Conservation (phyloP, 306 rosid species). For the Albizia julibrissin region DNA sequence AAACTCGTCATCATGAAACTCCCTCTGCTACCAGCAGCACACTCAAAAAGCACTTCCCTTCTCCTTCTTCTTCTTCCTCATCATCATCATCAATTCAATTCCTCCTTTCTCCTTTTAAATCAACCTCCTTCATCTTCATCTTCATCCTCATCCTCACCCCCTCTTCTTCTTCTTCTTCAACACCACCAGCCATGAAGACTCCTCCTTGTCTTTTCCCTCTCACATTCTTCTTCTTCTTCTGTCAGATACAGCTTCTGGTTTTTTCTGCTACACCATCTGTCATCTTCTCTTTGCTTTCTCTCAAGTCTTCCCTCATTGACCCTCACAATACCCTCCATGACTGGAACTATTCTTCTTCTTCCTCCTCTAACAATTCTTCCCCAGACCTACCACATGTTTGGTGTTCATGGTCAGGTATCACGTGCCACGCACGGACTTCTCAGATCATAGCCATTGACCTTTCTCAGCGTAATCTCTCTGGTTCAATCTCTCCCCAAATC, state of each 20-base stretch:
- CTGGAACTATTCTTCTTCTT: conserved; percentile 47
- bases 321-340: conserved; percentile 67
- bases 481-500: conserved; percentile 64
- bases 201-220: conserved; percentile 47
- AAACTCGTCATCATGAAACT: conserved; percentile 76
- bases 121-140: conserved; percentile 41
- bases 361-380: conserved; percentile 1
- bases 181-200: conserved; percentile 60
- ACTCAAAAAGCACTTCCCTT: conserved; percentile 69
- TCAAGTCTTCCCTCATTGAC: conserved; percentile 69
- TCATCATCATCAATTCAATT: conserved; percentile 66
- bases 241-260: conserved; percentile 31
- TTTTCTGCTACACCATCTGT: conserved; percentile 63
- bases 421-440: conserved; percentile 61
- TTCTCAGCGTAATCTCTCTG: conserved; percentile 82
- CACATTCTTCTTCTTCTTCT: conserved; percentile 41
- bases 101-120: conserved; percentile 43
- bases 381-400: conserved; percentile 64
- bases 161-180: neutral
- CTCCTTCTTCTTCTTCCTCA: neutral
- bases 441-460: conserved; percentile 66
- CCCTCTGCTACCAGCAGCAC: conserved; percentile 88
- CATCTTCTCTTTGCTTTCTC: conserved; percentile 56
- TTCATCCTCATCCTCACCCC: conserved; percentile 44
- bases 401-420: conserved; percentile 91